phyloP scores from a whole-genome alignment of 768 basidiomycete genomes.

The Mycena capillaripes region DNA sequence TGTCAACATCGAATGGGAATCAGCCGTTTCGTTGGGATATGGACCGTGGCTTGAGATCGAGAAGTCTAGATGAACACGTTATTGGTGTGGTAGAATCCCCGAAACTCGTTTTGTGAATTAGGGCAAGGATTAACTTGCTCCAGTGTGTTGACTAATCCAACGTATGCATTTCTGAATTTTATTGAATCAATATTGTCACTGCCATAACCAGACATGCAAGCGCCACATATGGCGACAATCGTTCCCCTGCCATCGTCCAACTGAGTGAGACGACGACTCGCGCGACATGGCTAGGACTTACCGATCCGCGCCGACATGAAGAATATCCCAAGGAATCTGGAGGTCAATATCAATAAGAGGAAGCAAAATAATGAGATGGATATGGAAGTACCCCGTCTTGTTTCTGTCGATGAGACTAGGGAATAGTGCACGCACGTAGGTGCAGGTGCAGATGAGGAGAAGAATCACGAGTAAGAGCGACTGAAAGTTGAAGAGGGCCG shows the following conservation, averaged over 20 bases:
- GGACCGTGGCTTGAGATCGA: no score
- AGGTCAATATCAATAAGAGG: neutral
- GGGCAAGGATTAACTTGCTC: no score
- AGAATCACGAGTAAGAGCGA: conserved; percentile 94
- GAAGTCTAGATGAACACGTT: no score
- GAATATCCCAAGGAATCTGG: conserved; percentile 90
- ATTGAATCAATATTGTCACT: conserved; percentile 62
- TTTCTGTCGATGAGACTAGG: conserved; percentile 94
- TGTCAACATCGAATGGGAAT: no score
- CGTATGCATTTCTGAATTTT: neutral
- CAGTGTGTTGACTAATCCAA: neutral
- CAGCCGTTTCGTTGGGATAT: no score
- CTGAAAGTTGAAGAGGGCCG: conserved; percentile 98
- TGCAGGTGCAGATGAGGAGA: conserved; percentile 96
- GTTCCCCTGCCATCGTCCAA: conserved; percentile 74
- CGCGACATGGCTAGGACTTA: conserved; percentile 48
- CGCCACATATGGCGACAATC: conserved; percentile 97
- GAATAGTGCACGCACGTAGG: conserved; percentile 91
- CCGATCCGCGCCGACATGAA: conserved; percentile 98
- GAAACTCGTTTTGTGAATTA: no score
- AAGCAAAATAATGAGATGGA: neutral
- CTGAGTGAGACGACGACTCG: neutral
- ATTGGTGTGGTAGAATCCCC: no score
- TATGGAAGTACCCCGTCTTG: conserved; percentile 83
- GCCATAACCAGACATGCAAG: conserved; percentile 98